Evolutionary conservation across 176 grass and related monocot genomes (phyloP).

Genomic region (Neostapfia colusana): DNA sequence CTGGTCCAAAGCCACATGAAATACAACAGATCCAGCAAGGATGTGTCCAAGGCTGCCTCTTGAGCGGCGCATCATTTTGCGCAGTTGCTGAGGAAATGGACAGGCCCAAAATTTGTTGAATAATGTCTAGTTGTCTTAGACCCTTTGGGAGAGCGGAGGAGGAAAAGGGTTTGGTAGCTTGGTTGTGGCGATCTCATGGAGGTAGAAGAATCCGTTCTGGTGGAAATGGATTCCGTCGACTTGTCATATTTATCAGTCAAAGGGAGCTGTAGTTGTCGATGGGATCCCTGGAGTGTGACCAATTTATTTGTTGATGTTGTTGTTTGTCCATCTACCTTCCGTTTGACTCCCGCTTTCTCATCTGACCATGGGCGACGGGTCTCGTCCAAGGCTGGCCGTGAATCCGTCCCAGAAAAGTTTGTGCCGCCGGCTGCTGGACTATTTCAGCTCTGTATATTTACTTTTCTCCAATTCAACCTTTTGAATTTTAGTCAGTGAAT

Average conservation of each 20-base stretch:
- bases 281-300: constrained; percentile 7
- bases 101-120: constrained; percentile 1
- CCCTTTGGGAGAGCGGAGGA: constrained; percentile 20
- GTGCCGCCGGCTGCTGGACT: neutral
- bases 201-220: neutral
- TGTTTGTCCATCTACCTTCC: neutral
- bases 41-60: constrained; percentile 55
- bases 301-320: constrained; percentile 42
- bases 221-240: constrained; percentile 1
- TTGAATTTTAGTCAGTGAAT: constrained; percentile 18
- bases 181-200: constrained; percentile 8
- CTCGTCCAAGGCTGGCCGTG: constrained; percentile 14
- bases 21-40: constrained; percentile 89
- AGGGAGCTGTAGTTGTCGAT: neutral
- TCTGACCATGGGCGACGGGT: constrained; percentile 12
- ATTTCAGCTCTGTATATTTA: constrained; percentile 21
- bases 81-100: constrained; percentile 9
- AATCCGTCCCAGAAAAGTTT: neutral
- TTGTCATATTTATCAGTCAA: constrained; percentile 15
- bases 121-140: constrained; percentile 24
- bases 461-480: neutral
- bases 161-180: constrained; percentile 3
- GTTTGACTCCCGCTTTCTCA: neutral
- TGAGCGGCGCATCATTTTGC: constrained; percentile 36
- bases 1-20: constrained; percentile 94